phyloP scores from a whole-genome alignment of 1,284 basidiomycete genomes.

The Wolfiporia cocos region DNA sequence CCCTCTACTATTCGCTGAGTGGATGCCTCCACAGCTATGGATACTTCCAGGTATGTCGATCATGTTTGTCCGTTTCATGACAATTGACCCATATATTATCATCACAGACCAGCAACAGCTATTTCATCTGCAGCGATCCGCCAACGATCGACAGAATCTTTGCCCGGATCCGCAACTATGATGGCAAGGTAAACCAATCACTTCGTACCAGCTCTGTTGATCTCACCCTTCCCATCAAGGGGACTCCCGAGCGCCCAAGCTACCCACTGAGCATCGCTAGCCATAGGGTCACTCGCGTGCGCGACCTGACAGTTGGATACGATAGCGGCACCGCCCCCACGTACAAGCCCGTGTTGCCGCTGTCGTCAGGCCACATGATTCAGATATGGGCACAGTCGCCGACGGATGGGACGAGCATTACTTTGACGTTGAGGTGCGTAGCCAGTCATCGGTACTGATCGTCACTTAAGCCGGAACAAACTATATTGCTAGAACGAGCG shows the following conservation, averaged over 20 bases:
- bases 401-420: conserved; percentile 41
- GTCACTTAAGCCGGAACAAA: no score
- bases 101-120: conserved; percentile 70
- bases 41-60: conserved; percentile 44
- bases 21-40: conserved; percentile 42
- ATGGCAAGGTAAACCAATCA: conserved; percentile 29
- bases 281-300: conserved; percentile 51
- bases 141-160: conserved; percentile 64
- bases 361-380: conserved; percentile 82
- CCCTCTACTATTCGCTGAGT: no score
- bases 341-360: conserved; percentile 57
- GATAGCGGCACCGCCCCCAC: conserved; percentile 66
- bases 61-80: not conserved
- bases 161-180: conserved; percentile 50
- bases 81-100: not conserved
- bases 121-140: conserved; percentile 70
- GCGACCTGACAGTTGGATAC: conserved; percentile 73
- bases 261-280: conserved; percentile 63
- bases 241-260: conserved; percentile 19
- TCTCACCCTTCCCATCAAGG: conserved; percentile 1
- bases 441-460: no score
- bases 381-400: conserved; percentile 57
- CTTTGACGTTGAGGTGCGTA: conserved; percentile 59
- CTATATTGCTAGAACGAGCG: conserved; percentile 55
- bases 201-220: conserved; percentile 1